Evolutionary conservation across 2,329 filamentous ascomycete species (phyloP), one percentile per base, ranked within the genome.

Genomic region (Xylariaceae sp.): DNA sequence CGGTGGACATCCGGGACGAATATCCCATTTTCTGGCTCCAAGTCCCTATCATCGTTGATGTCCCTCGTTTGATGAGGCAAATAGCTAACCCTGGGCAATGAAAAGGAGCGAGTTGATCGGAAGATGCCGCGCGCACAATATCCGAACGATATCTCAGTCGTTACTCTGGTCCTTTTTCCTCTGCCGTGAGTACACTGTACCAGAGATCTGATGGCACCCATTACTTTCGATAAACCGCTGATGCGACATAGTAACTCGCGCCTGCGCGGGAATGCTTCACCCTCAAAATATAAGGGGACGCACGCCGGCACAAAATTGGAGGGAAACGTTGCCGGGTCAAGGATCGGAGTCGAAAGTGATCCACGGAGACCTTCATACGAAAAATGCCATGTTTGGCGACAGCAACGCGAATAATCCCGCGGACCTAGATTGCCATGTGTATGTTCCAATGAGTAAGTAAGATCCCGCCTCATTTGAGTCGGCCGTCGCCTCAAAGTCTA

Each of bases 301-400:
- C 3, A 27, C 42, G 19, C 35, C 42, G 2, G 19, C 37, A 2
- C 26, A 31, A 29, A 27, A 29, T 29, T n/a, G 2, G 39, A 47
- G 56, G 35, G 56, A 58, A 27, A 35, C 2, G 12, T 1, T 55
- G 2, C 55, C 53, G 27, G 5, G 3, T 2, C 9, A 4, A 2
- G 19, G 32, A 12, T 34, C 6, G 4, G n/a, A 27, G 8, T 27
- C 46, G 3, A 30, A 2, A 9, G 29, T 52, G n/a, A 2, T 12
- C 5, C 56, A 58, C 26, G 4, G 9, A 8, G 50, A 58, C 8
- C 42, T 58, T 4, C 53, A 58, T 47, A 3, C 53, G 1, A 43
- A 26, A 42, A 58, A 56, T 12, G 6, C 56, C 1, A 55, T 58
- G 53, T 58, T 55, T 34, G 56, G 53, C 8, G 46, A 55, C 3